Percentiles rank a stretch among this genome's conserved stretches.
Evolutionary conservation across 805 yeast species (phyloP).

Genomic region (Candida incommunis): DNA sequence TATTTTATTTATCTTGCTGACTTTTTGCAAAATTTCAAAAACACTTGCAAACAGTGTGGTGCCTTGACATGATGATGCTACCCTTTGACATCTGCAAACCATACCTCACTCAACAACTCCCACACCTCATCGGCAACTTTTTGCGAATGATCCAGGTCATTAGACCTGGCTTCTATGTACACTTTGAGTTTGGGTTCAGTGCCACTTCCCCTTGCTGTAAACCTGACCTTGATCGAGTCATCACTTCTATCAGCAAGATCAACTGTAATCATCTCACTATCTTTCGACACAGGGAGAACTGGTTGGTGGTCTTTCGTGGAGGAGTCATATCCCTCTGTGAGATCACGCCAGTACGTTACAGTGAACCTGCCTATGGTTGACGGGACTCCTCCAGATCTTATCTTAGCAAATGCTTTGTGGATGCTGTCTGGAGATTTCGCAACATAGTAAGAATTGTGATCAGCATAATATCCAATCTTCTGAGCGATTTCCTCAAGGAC

Average conservation of each 20-base stretch:
- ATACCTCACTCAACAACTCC: constrained; percentile 47
- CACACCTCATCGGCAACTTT: constrained; percentile 50
- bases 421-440: constrained; percentile 42
- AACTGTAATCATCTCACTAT: constrained; percentile 80
- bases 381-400: constrained; percentile 34
- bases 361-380: constrained; percentile 37
- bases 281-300: constrained; percentile 49
- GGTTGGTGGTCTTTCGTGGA: constrained; percentile 45
- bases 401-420: constrained; percentile 37
- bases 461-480: constrained; percentile 69
- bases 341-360: constrained; percentile 64
- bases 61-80: too few species aligned
- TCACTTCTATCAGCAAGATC: constrained; percentile 23
- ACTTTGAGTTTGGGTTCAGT: constrained; percentile 92
- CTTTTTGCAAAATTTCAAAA: too few species aligned
- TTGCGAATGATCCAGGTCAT: constrained; percentile 32
- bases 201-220: constrained; percentile 89
- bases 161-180: constrained; percentile 65
- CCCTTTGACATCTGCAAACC: constrained; percentile 33
- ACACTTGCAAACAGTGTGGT: too few species aligned
- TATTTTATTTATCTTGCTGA: not conserved
- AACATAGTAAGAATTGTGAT: constrained; percentile 74
- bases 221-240: constrained; percentile 34
- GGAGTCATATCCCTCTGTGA: constrained; percentile 73
- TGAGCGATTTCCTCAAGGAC: constrained; percentile 44